A percentile compares a stretch with the other conserved stretches of the same genome.
These are phyloP conservation scores for Suillus brevipes DNA, from an alignment of 768 basidiomycete species.

Conservation along the genomic window DNA sequence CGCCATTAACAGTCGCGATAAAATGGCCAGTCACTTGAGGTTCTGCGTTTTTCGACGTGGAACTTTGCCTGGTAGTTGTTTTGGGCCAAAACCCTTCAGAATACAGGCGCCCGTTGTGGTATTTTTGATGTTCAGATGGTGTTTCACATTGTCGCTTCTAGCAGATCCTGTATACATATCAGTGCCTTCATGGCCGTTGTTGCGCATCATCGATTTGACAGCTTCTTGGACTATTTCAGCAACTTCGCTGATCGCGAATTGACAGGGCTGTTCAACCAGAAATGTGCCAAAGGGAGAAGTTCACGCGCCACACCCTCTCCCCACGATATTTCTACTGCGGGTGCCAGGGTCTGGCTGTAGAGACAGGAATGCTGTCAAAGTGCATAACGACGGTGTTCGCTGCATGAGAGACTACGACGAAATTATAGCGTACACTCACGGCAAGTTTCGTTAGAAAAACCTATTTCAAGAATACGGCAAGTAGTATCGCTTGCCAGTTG, in stretches of 20 bases:
- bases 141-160: not conserved
- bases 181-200: not conserved
- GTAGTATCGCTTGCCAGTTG: too few species aligned
- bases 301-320: not conserved
- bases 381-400: not conserved
- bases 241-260: not conserved
- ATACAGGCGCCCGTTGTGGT: not conserved
- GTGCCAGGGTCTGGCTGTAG: not conserved
- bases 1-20: not conserved
- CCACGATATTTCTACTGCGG: not conserved
- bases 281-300: not conserved
- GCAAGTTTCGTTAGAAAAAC: not conserved
- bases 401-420: constrained; percentile 1
- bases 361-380: not conserved
- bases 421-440: not conserved
- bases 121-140: not conserved
- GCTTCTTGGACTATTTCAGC: not conserved
- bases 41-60: not conserved
- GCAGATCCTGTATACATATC: not conserved
- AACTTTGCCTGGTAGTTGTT: not conserved
- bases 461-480: not conserved
- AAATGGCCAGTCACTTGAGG: not conserved
- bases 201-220: not conserved
- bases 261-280: not conserved
- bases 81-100: not conserved